phyloP scores from a whole-genome alignment of 352 stramenopile genomes.

The Phytophthora nicotianae region DNA sequence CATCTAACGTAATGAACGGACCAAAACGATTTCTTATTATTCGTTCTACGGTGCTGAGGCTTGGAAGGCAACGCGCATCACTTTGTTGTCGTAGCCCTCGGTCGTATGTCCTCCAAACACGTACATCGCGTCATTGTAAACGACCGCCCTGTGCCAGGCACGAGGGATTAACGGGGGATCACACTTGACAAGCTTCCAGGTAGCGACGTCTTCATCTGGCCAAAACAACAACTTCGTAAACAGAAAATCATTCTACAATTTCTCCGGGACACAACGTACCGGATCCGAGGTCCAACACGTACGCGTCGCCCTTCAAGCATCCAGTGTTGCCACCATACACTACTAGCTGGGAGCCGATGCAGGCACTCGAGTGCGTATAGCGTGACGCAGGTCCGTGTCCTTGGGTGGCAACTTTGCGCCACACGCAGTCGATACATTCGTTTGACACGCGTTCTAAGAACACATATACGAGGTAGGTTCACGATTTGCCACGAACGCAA shows the following conservation, averaged over 20 bases:
- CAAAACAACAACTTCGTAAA: slow-evolving; percentile 1
- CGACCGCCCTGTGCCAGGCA: slow-evolving; percentile 58
- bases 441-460: slow-evolving; percentile 33
- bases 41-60: background rate
- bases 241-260: background rate
- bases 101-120: slow-evolving; percentile 61
- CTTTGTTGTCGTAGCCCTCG: slow-evolving; percentile 53
- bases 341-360: slow-evolving; percentile 56
- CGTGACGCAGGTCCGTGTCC: slow-evolving; percentile 44
- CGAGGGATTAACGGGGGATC: slow-evolving; percentile 44
- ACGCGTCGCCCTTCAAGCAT: slow-evolving; percentile 61
- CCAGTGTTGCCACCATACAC: slow-evolving; percentile 65
- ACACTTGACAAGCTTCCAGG: slow-evolving; percentile 55
- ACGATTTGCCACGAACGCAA: background rate
- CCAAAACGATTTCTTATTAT: background rate
- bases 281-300: slow-evolving; percentile 53
- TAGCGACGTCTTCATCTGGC: slow-evolving; percentile 39
- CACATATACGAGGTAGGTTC: slow-evolving; percentile 6
- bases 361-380: slow-evolving; percentile 58
- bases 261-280: slow-evolving; percentile 17
- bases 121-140: slow-evolving; percentile 49
- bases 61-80: slow-evolving; percentile 34
- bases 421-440: slow-evolving; percentile 45
- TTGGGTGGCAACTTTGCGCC: slow-evolving; percentile 45
- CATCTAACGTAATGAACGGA: too few species aligned